phyloP scores from a whole-genome alignment of 345 rosid species.

The Aquilaria yunnanensis region DNA sequence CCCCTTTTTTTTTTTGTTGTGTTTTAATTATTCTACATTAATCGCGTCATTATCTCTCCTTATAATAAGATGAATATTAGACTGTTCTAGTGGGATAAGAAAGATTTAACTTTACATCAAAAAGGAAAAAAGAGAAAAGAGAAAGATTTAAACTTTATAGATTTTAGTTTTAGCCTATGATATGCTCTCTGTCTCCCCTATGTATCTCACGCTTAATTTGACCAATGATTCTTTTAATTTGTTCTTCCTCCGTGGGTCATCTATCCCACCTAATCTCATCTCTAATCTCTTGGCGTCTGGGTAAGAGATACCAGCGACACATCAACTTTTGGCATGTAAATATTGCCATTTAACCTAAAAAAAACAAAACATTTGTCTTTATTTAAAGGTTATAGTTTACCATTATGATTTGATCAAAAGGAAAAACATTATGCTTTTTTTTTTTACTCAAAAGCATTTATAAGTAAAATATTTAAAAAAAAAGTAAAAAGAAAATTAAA shows the following conservation, averaged over 20 bases:
- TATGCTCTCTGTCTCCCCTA: conserved; percentile 33
- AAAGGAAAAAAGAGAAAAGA: too few relatives aligned
- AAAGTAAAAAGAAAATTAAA: too few relatives aligned
- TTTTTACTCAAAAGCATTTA: too few relatives aligned
- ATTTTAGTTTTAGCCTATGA: conserved; percentile 7
- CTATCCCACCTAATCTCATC: background rate
- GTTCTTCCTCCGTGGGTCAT: background rate
- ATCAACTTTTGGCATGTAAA: background rate
- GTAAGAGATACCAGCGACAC: background rate
- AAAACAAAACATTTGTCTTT: background rate
- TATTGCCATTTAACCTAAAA: background rate
- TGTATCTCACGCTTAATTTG: conserved; percentile 1
- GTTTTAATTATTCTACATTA: background rate
- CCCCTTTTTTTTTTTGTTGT: background rate
- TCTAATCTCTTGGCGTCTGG: too few relatives aligned
- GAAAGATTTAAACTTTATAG: conserved; percentile 4
- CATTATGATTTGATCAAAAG: too few relatives aligned
- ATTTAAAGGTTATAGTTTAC: too few relatives aligned
- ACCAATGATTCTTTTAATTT: conserved; percentile 11
- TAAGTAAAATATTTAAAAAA: too few relatives aligned
- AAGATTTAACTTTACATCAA: conserved; percentile 9
- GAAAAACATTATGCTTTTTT: too few relatives aligned
- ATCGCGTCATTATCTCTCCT: conserved; percentile 8
- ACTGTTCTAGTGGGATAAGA: conserved; percentile 25
- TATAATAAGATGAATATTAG: conserved; percentile 10